Base-by-base conservation (phyloP, 148 eudicot species). In the Vaccinium darrowii region DNA sequence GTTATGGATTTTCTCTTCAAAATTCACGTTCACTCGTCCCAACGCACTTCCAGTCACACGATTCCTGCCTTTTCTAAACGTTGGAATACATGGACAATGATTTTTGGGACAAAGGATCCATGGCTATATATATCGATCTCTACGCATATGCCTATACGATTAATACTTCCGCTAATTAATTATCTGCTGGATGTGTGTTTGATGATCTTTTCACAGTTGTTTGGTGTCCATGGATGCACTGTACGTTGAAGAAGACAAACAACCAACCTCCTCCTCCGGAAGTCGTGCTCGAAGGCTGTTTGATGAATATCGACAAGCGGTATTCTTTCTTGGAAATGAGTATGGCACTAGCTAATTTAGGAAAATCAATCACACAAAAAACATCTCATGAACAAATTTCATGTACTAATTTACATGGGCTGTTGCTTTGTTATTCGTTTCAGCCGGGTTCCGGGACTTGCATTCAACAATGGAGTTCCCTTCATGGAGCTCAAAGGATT, bases 371-470 rank as follows among this genome's bases (percentile, higher is more conserved):
- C 11, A 13, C 14, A 53, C 13, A 30, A 23, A 69, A 0, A 69
- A 69, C 9, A 3, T 69, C 74, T 27, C 18, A 53, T 69, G 1
- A 13, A 16, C 74, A 27, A 13, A 65, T 56, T n/a, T 11, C 69
- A n/a, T 56, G 15, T 14, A 58, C 39, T 65, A 65, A 56, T 50
- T 3, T 51, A 72, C 27, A 4, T 69, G 18, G 39, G 7, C 25
- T 69, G 39, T 69, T 27, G 8, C 39, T 69, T 67, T 69, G 33
- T 6, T 69, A 23, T 12, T 33, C 18, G 21, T 33, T 71, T 75
- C 90, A 95, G 98, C 83, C 67, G 76, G 19, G 91, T 94, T 19
- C 99, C 99, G 7, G 99, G 99, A 23, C 81, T 90, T 53, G 99
- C 98, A 71, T 95, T 97, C 88, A 91, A 54, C 85, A 84, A 85